Percentiles rank a stretch among this genome's conserved stretches.
phyloP scores from a whole-genome alignment of 2,329 filamentous ascomycete genomes.

The Phialophora tarda region DNA sequence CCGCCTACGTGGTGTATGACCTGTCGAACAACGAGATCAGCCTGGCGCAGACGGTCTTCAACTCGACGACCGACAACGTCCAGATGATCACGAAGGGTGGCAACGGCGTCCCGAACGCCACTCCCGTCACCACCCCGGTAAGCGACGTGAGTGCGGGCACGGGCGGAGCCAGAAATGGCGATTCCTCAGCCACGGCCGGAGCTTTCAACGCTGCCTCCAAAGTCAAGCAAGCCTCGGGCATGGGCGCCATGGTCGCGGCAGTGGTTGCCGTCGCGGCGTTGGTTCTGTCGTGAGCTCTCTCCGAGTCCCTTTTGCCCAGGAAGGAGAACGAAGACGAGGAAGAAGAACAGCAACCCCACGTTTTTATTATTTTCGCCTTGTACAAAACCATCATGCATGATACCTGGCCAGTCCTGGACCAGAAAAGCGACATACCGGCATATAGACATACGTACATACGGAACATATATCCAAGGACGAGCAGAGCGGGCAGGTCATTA shows the following conservation, averaged over 20 bases:
- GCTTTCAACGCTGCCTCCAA: conserved; percentile 16
- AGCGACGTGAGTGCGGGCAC: conserved; percentile 33
- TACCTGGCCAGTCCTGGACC: not conserved
- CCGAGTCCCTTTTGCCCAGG: not conserved
- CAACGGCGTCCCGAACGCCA: conserved; percentile 59
- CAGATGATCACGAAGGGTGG: conserved; percentile 60
- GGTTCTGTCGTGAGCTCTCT: conserved; percentile 1
- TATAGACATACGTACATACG: not conserved
- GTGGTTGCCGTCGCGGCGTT: conserved; percentile 20
- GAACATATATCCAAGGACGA: not conserved
- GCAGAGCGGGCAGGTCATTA: not conserved
- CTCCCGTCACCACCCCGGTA: conserved; percentile 41
- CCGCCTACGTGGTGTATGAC: conserved; percentile 68
- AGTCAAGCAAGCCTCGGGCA: conserved; percentile 11
- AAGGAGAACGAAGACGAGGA: not conserved
- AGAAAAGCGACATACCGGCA: not conserved
- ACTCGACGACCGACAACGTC: conserved; percentile 57
- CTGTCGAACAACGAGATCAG: conserved; percentile 65
- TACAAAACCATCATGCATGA: not conserved
- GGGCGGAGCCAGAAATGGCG: conserved; percentile 29
- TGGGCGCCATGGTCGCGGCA: conserved; percentile 12
- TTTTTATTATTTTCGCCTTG: not conserved
- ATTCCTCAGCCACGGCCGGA: conserved; percentile 26
- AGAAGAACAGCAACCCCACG: not conserved
- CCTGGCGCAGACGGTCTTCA: conserved; percentile 66